phyloP scores from a whole-genome alignment of 352 stramenopile species.

The Aphanomyces cochlioides region DNA sequence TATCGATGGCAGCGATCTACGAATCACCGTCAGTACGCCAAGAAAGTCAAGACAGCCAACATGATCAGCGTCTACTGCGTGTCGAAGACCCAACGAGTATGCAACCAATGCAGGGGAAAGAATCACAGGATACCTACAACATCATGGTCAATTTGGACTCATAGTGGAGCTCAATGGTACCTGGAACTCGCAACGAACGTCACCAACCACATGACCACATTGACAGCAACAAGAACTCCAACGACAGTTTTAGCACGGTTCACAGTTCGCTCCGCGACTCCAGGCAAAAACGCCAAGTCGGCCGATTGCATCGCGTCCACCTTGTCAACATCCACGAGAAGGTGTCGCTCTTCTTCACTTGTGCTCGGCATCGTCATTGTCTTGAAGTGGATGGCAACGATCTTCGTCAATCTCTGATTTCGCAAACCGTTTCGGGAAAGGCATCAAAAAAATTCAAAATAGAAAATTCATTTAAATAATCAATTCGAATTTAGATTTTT shows the following conservation, averaged over 20 bases:
- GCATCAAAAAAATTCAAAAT: too few relatives aligned
- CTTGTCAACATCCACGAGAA: background rate
- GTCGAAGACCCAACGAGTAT: slow-evolving; percentile 29
- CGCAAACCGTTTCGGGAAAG: background rate
- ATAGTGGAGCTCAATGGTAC: background rate
- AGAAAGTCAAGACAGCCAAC: background rate
- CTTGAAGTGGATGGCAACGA: background rate
- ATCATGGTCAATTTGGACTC: background rate
- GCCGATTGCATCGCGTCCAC: background rate
- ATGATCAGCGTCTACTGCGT: slow-evolving; percentile 33
- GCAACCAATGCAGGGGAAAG: slow-evolving; percentile 22
- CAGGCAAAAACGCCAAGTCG: background rate
- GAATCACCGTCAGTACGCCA: background rate
- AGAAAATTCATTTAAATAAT: too few relatives aligned
- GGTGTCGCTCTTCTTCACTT: too few relatives aligned
- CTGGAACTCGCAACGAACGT: background rate
- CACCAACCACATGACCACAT: background rate
- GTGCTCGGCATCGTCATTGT: background rate
- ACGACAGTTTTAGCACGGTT: background rate
- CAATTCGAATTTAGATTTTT: too few relatives aligned
- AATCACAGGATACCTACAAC: slow-evolving; percentile 28
- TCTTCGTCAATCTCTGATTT: too few relatives aligned
- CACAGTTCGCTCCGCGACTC: background rate
- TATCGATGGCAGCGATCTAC: slow-evolving; percentile 33
- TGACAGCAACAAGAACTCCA: slow-evolving; percentile 1